Evolutionary conservation across 805 yeast genomes (phyloP).

Genomic region (Schwanniomyces yamadae): DNA sequence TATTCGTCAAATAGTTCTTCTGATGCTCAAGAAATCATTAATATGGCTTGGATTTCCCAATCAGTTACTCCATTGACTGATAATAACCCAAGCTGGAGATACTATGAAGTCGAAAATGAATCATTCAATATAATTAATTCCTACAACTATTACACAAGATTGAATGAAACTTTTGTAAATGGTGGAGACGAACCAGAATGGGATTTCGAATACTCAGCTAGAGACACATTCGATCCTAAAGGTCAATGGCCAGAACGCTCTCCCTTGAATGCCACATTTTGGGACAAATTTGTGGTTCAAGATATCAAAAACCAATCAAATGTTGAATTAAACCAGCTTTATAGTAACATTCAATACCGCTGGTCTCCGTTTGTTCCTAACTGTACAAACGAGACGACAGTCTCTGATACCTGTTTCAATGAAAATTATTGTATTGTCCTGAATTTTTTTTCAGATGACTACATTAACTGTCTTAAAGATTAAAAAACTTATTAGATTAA

Average conservation of each 20-base stretch:
- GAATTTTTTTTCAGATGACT: slow-evolving; percentile 12
- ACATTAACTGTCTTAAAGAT: slow-evolving; percentile 17
- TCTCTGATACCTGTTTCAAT: slow-evolving; percentile 19
- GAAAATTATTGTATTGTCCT: slow-evolving; percentile 21
- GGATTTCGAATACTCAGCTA: slow-evolving; percentile 63
- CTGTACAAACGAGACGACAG: slow-evolving; percentile 34
- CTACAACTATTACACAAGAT: slow-evolving; percentile 55
- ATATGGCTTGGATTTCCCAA: slow-evolving; percentile 64
- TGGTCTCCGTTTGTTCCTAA: slow-evolving; percentile 53
- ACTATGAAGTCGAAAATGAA: slow-evolving; percentile 62
- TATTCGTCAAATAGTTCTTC: slow-evolving; percentile 47
- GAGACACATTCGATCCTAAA: slow-evolving; percentile 53
- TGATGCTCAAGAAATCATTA: slow-evolving; percentile 44
- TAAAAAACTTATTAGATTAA: too few relatives aligned
- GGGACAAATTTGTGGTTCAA: slow-evolving; percentile 54
- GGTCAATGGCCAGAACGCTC: slow-evolving; percentile 55
- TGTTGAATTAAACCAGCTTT: slow-evolving; percentile 47
- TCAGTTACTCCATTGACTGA: slow-evolving; percentile 62
- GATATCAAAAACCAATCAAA: slow-evolving; percentile 38
- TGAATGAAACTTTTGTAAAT: slow-evolving; percentile 55
- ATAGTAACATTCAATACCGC: slow-evolving; percentile 51
- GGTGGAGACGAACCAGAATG: slow-evolving; percentile 60
- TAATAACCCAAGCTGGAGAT: slow-evolving; percentile 71
- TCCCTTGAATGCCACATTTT: slow-evolving; percentile 67
- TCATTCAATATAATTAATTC: slow-evolving; percentile 63